Percentiles rank a stretch among this genome's conserved stretches.
Evolutionary conservation across 192 early-diverging fungal species (phyloP).

Genomic region (Coemansia sp.): DNA sequence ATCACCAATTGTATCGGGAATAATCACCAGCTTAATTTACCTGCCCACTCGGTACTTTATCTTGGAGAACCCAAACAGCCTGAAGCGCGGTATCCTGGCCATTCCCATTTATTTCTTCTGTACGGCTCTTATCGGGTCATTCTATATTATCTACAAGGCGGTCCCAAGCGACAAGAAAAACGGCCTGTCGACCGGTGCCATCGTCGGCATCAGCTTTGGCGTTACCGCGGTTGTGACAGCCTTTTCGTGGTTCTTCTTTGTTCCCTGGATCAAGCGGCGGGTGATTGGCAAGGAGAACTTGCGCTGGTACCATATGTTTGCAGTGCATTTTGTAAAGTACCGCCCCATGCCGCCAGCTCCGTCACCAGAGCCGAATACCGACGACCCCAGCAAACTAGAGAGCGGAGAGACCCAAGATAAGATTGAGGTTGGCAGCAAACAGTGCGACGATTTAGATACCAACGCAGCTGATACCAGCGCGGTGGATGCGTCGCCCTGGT

Average conservation of each 20-base stretch:
- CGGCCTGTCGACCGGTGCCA: slow-evolving; percentile 44
- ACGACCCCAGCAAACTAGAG: slow-evolving; percentile 31
- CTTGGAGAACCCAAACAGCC: slow-evolving; percentile 60
- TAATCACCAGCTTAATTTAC: slow-evolving; percentile 65
- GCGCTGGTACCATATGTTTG: slow-evolving; percentile 70
- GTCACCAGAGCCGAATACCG: slow-evolving; percentile 12
- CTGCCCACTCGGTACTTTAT: slow-evolving; percentile 62
- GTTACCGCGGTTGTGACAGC: slow-evolving; percentile 56
- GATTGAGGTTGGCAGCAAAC: slow-evolving; percentile 9
- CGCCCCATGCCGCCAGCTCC: slow-evolving; percentile 39
- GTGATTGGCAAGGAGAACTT: slow-evolving; percentile 64
- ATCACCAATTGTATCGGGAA: slow-evolving; percentile 64
- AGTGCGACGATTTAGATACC: slow-evolving; percentile 12
- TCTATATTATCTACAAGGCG: slow-evolving; percentile 74
- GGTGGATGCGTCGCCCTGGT: slow-evolving; percentile 7
- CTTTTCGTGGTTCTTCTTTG: slow-evolving; percentile 63
- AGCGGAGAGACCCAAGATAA: slow-evolving; percentile 32
- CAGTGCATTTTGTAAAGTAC: slow-evolving; percentile 58
- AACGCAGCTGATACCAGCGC: slow-evolving; percentile 7
- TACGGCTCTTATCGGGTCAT: slow-evolving; percentile 60
- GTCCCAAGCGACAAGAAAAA: slow-evolving; percentile 54
- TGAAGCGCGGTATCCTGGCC: slow-evolving; percentile 63
- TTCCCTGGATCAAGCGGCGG: slow-evolving; percentile 62
- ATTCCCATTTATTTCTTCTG: slow-evolving; percentile 71
- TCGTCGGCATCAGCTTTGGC: slow-evolving; percentile 64